A percentile compares a stretch with the other conserved stretches of the same genome.
phyloP scores from a whole-genome alignment of 495 filamentous ascomycete species.

The Penicillium canescens region DNA sequence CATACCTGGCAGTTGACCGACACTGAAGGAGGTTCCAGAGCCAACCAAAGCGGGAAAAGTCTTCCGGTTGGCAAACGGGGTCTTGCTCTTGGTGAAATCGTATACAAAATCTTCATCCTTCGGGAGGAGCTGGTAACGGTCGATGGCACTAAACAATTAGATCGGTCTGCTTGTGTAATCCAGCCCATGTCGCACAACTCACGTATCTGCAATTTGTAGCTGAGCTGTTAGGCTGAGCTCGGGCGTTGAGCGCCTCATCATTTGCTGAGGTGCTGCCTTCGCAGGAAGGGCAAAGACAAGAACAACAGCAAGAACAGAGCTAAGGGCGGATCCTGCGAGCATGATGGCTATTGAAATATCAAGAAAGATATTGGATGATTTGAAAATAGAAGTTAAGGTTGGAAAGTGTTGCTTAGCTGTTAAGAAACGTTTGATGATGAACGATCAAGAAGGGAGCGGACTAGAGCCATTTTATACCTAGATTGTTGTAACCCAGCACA shows the following conservation, averaged over 20 bases:
- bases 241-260: conserved; percentile 13
- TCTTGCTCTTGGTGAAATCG: conserved; percentile 33
- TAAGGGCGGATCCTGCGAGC: conserved; percentile 10
- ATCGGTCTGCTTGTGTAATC: background rate
- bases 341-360: conserved; percentile 7
- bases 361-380: background rate
- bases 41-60: conserved; percentile 22
- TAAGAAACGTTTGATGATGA: too few species aligned
- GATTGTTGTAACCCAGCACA: too few species aligned
- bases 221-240: conserved; percentile 27
- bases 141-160: conserved; percentile 22
- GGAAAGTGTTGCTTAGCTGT: too few species aligned
- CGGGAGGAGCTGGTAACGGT: conserved; percentile 37
- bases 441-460: too few species aligned
- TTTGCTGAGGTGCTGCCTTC: conserved; percentile 16
- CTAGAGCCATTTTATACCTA: too few species aligned
- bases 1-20: conserved; percentile 31
- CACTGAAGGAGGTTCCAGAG: conserved; percentile 19
- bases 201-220: conserved; percentile 26
- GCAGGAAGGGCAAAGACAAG: conserved; percentile 15
- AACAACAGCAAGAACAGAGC: conserved; percentile 3
- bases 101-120: conserved; percentile 42
- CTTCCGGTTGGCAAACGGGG: conserved; percentile 20
- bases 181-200: background rate
- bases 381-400: too few species aligned